phyloP scores from a whole-genome alignment of 2,329 filamentous ascomycete species.

The Xylaria polymorpha region DNA sequence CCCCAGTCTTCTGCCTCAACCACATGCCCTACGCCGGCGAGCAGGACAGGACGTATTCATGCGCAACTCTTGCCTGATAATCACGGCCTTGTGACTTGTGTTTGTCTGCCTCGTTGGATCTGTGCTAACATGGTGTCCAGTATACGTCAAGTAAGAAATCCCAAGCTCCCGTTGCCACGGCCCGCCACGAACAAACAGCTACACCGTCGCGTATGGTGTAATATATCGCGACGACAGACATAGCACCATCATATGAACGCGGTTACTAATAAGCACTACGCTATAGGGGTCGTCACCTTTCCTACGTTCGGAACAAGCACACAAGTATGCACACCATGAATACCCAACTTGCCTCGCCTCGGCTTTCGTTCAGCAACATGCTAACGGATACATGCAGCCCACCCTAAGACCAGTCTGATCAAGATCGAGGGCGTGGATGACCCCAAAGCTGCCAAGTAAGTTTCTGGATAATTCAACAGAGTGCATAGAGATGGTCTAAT shows the following conservation, averaged over 20 bases:
- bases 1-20: slow-evolving; percentile 3
- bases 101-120: slow-evolving; percentile 16
- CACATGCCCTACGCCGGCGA: slow-evolving; percentile 6
- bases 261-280: slow-evolving; percentile 42
- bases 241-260: slow-evolving; percentile 2
- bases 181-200: slow-evolving; percentile 21
- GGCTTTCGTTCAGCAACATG: slow-evolving; percentile 55
- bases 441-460: slow-evolving; percentile 86
- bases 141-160: slow-evolving; percentile 83
- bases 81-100: background rate
- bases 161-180: slow-evolving; percentile 18
- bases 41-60: background rate
- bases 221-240: slow-evolving; percentile 13
- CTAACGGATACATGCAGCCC: slow-evolving; percentile 84
- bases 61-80: slow-evolving; percentile 26
- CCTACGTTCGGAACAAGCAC: slow-evolving; percentile 64
- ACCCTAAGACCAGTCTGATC: slow-evolving; percentile 91
- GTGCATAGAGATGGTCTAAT: slow-evolving; percentile 39
- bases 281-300: slow-evolving; percentile 93
- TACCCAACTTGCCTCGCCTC: slow-evolving; percentile 3
- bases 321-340: slow-evolving; percentile 61
- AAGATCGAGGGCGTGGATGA: slow-evolving; percentile 99
- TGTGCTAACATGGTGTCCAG: slow-evolving; percentile 63
- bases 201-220: slow-evolving; percentile 19
- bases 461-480: slow-evolving; percentile 41